phyloP scores from a whole-genome alignment of 352 stramenopile species.

The Phytophthora palmivora region DNA sequence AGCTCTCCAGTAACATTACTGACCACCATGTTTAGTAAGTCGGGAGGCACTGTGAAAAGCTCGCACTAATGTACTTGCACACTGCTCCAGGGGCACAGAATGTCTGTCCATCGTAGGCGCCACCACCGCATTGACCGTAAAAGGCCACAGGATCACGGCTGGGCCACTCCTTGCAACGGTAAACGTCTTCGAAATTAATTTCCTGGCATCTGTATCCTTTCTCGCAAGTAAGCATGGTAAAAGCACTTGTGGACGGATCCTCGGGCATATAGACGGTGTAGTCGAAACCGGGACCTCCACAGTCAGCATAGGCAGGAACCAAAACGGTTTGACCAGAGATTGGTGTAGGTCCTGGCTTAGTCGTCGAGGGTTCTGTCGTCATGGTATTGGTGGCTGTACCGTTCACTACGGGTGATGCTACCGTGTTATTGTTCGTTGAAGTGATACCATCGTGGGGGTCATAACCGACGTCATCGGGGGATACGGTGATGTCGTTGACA shows the following conservation, averaged over 20 bases:
- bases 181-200: constrained; percentile 4
- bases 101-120: constrained; percentile 33
- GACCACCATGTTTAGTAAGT: constrained; percentile 39
- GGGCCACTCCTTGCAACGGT: constrained; percentile 31
- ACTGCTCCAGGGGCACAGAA: constrained; percentile 34
- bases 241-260: background rate
- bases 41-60: constrained; percentile 38
- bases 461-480: background rate
- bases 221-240: constrained; percentile 25
- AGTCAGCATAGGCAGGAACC: constrained; percentile 23
- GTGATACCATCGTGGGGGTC: too few relatives aligned
- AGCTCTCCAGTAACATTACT: too few relatives aligned
- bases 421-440: background rate
- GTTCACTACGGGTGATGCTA: background rate
- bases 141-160: constrained; percentile 26
- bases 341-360: constrained; percentile 4
- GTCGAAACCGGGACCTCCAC: constrained; percentile 28
- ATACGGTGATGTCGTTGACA: background rate
- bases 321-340: constrained; percentile 22
- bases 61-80: constrained; percentile 36
- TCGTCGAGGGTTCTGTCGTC: background rate
- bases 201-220: constrained; percentile 26
- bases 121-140: constrained; percentile 36
- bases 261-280: constrained; percentile 36
- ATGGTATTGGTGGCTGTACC: background rate